Evolutionary conservation across 495 filamentous ascomycete species (phyloP).

Genomic region (Neurospora sp.): DNA sequence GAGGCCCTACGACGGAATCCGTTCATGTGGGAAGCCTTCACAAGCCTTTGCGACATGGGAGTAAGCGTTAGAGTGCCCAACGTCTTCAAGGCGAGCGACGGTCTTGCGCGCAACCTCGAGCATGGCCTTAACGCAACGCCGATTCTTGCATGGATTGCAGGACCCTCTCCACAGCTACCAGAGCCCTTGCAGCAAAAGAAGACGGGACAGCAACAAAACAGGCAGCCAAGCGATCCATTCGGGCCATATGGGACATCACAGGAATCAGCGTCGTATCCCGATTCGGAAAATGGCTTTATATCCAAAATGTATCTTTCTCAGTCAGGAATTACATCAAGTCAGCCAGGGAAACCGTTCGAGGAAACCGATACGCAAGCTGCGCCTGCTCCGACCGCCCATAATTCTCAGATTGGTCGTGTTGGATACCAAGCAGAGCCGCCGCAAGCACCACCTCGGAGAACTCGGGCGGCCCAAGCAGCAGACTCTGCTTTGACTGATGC

Average conservation of each 20-base stretch:
- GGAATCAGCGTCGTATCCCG: background rate
- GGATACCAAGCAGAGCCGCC: slow-evolving; percentile 45
- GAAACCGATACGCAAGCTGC: slow-evolving; percentile 32
- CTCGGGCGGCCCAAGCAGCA: slow-evolving; percentile 46
- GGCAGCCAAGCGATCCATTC: slow-evolving; percentile 32
- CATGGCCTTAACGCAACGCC: slow-evolving; percentile 16
- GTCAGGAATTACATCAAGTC: slow-evolving; percentile 20
- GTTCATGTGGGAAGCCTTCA: slow-evolving; percentile 97
- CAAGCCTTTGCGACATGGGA: slow-evolving; percentile 58
- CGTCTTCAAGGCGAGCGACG: slow-evolving; percentile 65
- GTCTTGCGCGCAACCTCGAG: slow-evolving; percentile 30
- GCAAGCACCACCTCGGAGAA: slow-evolving; percentile 54
- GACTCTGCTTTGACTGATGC: slow-evolving; percentile 46
- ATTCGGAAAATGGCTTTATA: slow-evolving; percentile 30
- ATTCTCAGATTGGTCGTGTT: slow-evolving; percentile 27
- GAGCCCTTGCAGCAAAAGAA: slow-evolving; percentile 29
- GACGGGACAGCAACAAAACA: slow-evolving; percentile 6
- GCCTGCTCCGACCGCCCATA: slow-evolving; percentile 11
- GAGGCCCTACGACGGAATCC: slow-evolving; percentile 84
- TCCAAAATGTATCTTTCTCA: slow-evolving; percentile 31
- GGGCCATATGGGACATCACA: slow-evolving; percentile 18
- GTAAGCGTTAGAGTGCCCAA: slow-evolving; percentile 66
- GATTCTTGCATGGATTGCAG: slow-evolving; percentile 21
- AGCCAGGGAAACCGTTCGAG: slow-evolving; percentile 14
- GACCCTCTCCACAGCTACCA: slow-evolving; percentile 6